phyloP scores from a whole-genome alignment of 805 yeast genomes.

The Lipomyces anomalus region DNA sequence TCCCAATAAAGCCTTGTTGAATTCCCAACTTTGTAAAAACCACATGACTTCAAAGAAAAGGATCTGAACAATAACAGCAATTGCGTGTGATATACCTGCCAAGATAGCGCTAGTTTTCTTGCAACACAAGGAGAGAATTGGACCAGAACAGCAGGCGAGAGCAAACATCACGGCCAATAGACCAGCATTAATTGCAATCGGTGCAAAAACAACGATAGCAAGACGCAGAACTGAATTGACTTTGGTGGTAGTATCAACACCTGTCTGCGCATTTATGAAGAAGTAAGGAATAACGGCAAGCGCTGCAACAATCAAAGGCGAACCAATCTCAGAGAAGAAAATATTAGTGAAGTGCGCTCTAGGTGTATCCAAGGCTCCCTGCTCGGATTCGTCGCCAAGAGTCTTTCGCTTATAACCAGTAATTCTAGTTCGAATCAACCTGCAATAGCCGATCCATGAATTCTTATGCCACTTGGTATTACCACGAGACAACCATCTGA shows the following conservation, averaged over 20 bases:
- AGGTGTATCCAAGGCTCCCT: slow-evolving; percentile 56
- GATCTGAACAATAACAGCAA: slow-evolving; percentile 82
- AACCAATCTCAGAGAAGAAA: slow-evolving; percentile 70
- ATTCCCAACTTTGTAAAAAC: slow-evolving; percentile 91
- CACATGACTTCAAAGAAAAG: slow-evolving; percentile 91
- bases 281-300: slow-evolving; percentile 67
- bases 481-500: slow-evolving; percentile 81
- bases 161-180: slow-evolving; percentile 68
- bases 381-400: slow-evolving; percentile 62
- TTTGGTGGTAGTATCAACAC: slow-evolving; percentile 47
- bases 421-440: slow-evolving; percentile 75
- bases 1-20: slow-evolving; percentile 82
- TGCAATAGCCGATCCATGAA: slow-evolving; percentile 76
- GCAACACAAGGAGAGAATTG: slow-evolving; percentile 88
- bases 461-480: slow-evolving; percentile 58
- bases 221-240: slow-evolving; percentile 61
- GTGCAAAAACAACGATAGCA: slow-evolving; percentile 63
- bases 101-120: slow-evolving; percentile 92
- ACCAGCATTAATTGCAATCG: slow-evolving; percentile 87
- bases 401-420: slow-evolving; percentile 84
- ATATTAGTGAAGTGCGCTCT: slow-evolving; percentile 76
- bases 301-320: slow-evolving; percentile 65
- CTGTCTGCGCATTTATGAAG: slow-evolving; percentile 82
- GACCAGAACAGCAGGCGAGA: slow-evolving; percentile 96
- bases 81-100: slow-evolving; percentile 95